Evolutionary conservation across 2,329 filamentous ascomycete species (phyloP).

Genomic region (Coniochaeta hoffmannii): DNA sequence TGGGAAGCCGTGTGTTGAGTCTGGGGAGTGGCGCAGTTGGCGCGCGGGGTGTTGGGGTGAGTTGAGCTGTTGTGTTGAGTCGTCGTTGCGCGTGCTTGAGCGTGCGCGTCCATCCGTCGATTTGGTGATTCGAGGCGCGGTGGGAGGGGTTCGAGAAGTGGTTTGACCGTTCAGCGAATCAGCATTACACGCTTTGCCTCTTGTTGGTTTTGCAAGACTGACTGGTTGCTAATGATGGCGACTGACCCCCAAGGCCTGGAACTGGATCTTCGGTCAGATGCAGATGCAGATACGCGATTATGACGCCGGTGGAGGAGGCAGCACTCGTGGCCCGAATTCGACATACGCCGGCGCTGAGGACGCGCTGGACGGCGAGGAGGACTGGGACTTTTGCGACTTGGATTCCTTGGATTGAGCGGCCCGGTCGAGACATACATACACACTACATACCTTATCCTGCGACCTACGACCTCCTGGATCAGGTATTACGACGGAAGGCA

Average conservation of each 20-base stretch:
- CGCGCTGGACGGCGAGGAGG: background rate
- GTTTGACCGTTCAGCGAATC: background rate
- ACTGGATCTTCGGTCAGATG: background rate
- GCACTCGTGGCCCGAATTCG: background rate
- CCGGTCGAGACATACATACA: too few species aligned
- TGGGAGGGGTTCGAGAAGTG: background rate
- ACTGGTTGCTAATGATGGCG: background rate
- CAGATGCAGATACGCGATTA: background rate
- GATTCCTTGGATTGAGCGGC: too few species aligned
- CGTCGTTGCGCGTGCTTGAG: slow-evolving; percentile 1
- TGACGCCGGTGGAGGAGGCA: background rate
- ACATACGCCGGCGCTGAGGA: background rate
- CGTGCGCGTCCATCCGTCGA: too few species aligned
- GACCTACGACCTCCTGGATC: too few species aligned
- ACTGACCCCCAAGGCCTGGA: background rate
- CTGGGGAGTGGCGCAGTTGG: background rate
- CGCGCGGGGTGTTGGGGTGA: slow-evolving; percentile 1
- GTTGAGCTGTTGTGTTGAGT: slow-evolving; percentile 3
- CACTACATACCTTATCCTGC: too few species aligned
- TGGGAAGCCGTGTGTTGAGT: slow-evolving; percentile 16
- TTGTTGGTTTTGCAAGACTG: background rate
- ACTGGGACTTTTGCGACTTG: too few species aligned
- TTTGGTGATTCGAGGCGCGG: background rate
- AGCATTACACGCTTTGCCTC: background rate
- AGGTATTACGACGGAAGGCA: too few species aligned